Evolutionary conservation across 768 basidiomycete species (phyloP), one percentile per base, ranked within the genome.

Genomic region (Naganishia randhawae): DNA sequence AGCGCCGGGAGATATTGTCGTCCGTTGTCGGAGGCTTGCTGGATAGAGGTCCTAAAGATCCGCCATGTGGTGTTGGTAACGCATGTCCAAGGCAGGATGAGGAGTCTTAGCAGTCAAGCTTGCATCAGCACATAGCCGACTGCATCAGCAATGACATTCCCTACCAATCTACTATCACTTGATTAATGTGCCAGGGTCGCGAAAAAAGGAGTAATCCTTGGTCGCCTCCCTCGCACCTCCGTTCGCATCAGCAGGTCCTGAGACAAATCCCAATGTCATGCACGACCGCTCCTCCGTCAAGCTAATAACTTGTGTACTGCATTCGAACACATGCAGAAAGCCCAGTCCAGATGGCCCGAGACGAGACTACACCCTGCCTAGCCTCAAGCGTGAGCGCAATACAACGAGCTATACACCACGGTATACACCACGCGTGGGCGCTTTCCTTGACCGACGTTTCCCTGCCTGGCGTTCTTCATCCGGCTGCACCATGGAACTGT

Each of bases 401-500:
- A n/a, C n/a, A n/a, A n/a, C n/a, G n/a, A n/a, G n/a, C n/a, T n/a
- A n/a, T n/a, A n/a, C n/a, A n/a, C n/a, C n/a, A n/a, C n/a, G n/a
- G 45, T 48, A 22, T 48, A 48, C 45, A 17, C 45, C 19, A n/a
- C 25, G 45, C 19, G 19, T 7, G n/a, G n/a, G 11, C 11, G 7
- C 11, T 48, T 48, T 22, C n/a, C 3, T 48, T 22, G n/a, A n/a
- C 51, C 51, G 27, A 53, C 29, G 14, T 27, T 61, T 22, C 57
- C 57, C 33, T 61, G 31, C 57, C 57, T 61, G 57, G 57, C 57
- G 57, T 61, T 61, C 57, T 61, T 61, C 57, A 39, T 61, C 57
- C 57, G 57, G 57, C 25, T 22, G 31, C 19, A 29, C 11, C 4
- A 35, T 27, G 22, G 57, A 39, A 61, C 57, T 61, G 57, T 22